A percentile compares a stretch with the other conserved stretches of the same genome.
phyloP scores from a whole-genome alignment of 352 stramenopile genomes.

The Pythium periplocum region DNA sequence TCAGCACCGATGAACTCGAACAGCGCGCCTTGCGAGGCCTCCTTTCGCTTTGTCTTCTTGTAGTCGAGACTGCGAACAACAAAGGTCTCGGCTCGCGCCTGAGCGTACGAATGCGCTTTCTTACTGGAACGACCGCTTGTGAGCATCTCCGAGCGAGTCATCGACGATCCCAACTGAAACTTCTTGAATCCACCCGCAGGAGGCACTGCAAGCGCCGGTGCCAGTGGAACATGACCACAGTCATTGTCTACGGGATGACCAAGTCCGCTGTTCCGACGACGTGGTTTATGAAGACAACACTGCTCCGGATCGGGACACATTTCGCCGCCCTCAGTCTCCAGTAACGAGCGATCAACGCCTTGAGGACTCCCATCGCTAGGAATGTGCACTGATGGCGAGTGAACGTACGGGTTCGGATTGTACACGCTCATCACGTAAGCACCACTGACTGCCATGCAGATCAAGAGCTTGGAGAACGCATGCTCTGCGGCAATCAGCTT shows the following conservation, averaged over 20 bases:
- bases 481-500: conserved; percentile 60
- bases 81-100: conserved; percentile 54
- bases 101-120: conserved; percentile 47
- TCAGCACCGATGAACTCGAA: conserved; percentile 81
- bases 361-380: conserved; percentile 10
- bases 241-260: not conserved
- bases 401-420: conserved; percentile 21
- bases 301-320: conserved; percentile 33
- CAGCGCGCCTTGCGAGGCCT: conserved; percentile 46
- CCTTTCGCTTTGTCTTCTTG: conserved; percentile 79
- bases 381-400: not conserved
- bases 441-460: conserved; percentile 45
- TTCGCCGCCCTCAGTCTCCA: conserved; percentile 19
- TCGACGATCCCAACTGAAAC: conserved; percentile 52
- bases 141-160: conserved; percentile 43
- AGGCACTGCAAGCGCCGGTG: conserved; percentile 1
- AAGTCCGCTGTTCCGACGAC: no score
- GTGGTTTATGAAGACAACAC: conserved; percentile 49
- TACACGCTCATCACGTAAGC: conserved; percentile 53
- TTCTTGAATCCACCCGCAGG: conserved; percentile 24
- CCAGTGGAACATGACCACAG: not conserved
- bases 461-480: conserved; percentile 53
- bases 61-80: conserved; percentile 69
- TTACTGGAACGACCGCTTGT: conserved; percentile 42
- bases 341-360: conserved; percentile 12